Base-by-base conservation (phyloP, 2,329 filamentous ascomycete genomes). In the Coniosporium tulheliwenetii region DNA sequence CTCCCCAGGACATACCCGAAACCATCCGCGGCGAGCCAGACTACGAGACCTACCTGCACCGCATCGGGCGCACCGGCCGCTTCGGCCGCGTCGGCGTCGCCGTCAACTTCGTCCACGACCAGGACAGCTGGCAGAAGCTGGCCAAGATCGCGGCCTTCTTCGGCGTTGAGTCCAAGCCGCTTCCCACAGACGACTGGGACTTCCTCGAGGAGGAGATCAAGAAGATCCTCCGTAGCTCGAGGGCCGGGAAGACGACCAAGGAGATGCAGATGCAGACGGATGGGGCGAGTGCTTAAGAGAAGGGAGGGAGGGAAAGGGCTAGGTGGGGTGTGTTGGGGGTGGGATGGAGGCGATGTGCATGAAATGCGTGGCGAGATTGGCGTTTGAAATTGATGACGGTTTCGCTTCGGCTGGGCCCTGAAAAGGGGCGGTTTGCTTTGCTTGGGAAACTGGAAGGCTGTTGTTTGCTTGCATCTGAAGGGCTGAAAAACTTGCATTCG, bases 31-130 rank as follows among this genome's bases (percentile, higher is more conserved):
- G 81, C 34, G 64, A 72, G 30, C 82, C 89, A 10, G 91, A 98
- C 56, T 79, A 79, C 37, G 87, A 96, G 66, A 98, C 91, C 1
- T 98, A 98, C 57, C 80, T 98, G 38, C 91, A 98, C 70, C 83
- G 91, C 57, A 98, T 98, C 52, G 91, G 91, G 45, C 85, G 91
- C 55, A 98, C 91, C 10, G 91, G 91, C 47, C 84, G 91, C 49
- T 98, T 98, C 53, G 91, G 91, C 43, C 87, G 89, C 59, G 86
- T 96, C 30, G 91, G 91, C 54, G 91, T 96, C 50, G 87, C 85
- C 43, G 87, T 98, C 57, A 93, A 82, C 48, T 95, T 98, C 52
- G 85, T 98, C 40, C 84, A 86, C 51, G 86, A 93, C 63, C 77
- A 79, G 56, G 75, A 74, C 50, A 91, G 85, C 59, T 96, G 79